These are phyloP conservation scores for Phytophthora parvispora DNA, from an alignment of 352 stramenopile species.

Conservation along the genomic window DNA sequence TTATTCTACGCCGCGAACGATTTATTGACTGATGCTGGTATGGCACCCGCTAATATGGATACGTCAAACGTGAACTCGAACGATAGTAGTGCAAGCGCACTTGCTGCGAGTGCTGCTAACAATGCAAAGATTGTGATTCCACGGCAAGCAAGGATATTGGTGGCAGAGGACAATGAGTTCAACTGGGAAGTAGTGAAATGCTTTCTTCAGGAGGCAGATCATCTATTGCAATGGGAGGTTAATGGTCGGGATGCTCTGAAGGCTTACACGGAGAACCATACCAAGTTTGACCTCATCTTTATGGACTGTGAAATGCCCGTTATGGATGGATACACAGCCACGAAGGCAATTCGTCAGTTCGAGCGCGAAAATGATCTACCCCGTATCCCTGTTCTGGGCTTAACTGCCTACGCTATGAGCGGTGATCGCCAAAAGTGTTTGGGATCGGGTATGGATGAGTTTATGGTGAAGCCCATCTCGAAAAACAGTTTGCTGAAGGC, in stretches of 20 bases:
- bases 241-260: constrained; percentile 76
- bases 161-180: constrained; percentile 85
- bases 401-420: constrained; percentile 83
- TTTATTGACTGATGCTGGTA: constrained; percentile 43
- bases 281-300: constrained; percentile 76
- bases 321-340: constrained; percentile 85
- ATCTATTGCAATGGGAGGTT: constrained; percentile 77
- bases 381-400: constrained; percentile 71
- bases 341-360: constrained; percentile 67
- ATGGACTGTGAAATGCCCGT: constrained; percentile 90
- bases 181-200: constrained; percentile 87
- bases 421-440: constrained; percentile 82
- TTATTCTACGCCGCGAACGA: constrained; percentile 64
- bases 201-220: constrained; percentile 78
- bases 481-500: constrained; percentile 71
- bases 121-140: constrained; percentile 55
- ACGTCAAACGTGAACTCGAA: constrained; percentile 52
- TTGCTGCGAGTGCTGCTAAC: constrained; percentile 28
- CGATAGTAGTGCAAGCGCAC: constrained; percentile 51
- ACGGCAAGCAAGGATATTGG: constrained; percentile 69
- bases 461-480: constrained; percentile 85
- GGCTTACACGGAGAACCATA: constrained; percentile 58
- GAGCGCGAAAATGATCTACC: constrained; percentile 69
- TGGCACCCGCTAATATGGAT: constrained; percentile 17
- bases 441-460: constrained; percentile 78